These are phyloP conservation scores for Colletotrichum noveboracense DNA, from an alignment of 2,329 filamentous ascomycete genomes.

Conservation along the genomic window DNA sequence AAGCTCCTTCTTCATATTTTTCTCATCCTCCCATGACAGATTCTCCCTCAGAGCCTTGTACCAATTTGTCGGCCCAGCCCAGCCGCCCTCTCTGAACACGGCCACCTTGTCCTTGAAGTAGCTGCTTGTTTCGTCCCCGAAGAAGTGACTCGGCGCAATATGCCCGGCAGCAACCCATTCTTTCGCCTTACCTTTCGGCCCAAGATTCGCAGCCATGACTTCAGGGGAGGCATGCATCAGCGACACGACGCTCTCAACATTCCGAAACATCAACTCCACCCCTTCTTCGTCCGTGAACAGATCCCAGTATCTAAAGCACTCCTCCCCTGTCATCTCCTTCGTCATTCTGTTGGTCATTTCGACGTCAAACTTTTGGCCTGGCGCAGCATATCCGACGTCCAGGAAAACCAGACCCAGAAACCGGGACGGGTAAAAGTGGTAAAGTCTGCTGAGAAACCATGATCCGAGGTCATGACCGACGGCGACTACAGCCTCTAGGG, in stretches of 20 bases:
- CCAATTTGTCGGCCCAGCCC: constrained; percentile 12
- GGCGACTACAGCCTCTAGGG: constrained; percentile 72
- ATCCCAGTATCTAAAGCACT: constrained; percentile 15
- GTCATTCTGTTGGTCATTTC: constrained; percentile 36
- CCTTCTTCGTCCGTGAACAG: constrained; percentile 3
- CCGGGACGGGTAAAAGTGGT: constrained; percentile 28
- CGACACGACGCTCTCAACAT: neutral
- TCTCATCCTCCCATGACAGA: constrained; percentile 2
- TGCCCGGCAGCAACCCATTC: neutral
- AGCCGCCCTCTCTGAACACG: neutral
- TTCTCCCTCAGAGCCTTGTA: constrained; percentile 1
- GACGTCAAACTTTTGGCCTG: constrained; percentile 33
- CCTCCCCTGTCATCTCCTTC: constrained; percentile 6
- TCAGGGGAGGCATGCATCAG: constrained; percentile 11
- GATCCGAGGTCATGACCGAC: constrained; percentile 41
- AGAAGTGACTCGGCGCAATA: neutral
- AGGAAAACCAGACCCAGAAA: constrained; percentile 30
- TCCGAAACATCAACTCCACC: neutral
- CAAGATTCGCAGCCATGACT: constrained; percentile 10
- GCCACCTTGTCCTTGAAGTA: neutral
- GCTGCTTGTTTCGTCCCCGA: neutral
- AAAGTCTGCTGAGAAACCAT: constrained; percentile 33
- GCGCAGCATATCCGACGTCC: constrained; percentile 31
- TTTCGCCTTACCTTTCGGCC: neutral
- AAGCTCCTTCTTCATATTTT: neutral